Conservation (phyloP, 148 eudicot species). For the Dysphania ambrosioides region DNA sequence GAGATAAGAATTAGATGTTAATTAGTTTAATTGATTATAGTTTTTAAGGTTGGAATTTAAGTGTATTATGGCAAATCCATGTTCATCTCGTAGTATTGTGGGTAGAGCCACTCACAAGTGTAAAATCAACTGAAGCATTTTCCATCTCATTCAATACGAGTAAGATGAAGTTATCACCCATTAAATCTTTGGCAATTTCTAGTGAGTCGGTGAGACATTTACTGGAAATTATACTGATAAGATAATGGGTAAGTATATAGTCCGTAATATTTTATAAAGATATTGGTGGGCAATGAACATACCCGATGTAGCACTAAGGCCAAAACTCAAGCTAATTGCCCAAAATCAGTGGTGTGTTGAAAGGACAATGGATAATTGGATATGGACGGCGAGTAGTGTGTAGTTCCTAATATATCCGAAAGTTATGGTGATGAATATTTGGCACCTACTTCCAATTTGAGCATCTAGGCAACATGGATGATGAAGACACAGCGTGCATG, state of each 20-base stretch:
- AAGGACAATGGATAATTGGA: neutral
- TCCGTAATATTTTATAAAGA: neutral
- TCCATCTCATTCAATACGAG: no score
- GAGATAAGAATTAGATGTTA: no score
- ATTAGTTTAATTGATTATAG: no score
- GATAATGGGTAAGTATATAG: neutral
- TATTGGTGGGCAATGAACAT: neutral
- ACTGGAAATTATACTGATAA: neutral
- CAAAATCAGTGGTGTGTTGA: neutral
- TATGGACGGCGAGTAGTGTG: no score
- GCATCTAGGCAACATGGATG: slow-evolving; percentile 26
- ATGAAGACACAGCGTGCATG: slow-evolving; percentile 23
- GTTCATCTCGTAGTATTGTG: no score
- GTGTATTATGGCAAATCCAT: no score
- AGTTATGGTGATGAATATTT: slow-evolving; percentile 3
- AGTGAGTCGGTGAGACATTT: neutral
- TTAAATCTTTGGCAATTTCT: neutral
- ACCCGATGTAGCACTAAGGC: slow-evolving; percentile 1
- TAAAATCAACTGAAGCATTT: no score
- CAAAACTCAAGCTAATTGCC: neutral
- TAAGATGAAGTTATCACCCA: neutral
- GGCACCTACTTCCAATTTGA: slow-evolving; percentile 24
- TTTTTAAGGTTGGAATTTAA: no score
- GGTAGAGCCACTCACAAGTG: no score
- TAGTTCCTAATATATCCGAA: neutral